phyloP scores from a whole-genome alignment of 2,329 filamentous ascomycete genomes.

The Elsinoe perseae region DNA sequence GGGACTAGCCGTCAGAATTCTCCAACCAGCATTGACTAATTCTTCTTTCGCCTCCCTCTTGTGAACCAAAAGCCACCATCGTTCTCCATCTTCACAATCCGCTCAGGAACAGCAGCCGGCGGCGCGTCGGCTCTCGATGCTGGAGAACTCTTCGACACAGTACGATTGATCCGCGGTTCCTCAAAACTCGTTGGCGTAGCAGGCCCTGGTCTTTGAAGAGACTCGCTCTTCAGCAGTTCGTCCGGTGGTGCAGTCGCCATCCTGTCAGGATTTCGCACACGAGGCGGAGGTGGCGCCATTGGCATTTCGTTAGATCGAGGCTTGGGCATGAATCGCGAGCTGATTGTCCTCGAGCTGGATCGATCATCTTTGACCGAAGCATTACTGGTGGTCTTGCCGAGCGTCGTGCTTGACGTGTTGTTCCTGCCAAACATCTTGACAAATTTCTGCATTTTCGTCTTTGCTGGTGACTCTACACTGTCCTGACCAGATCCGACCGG shows the following conservation, averaged over 20 bases:
- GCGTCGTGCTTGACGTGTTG: not conserved
- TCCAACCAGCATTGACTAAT: not conserved
- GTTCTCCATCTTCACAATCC: not conserved
- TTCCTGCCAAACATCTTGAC: not conserved
- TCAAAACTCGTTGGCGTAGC: not conserved
- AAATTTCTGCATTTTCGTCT: not conserved
- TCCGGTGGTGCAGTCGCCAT: conserved; percentile 2
- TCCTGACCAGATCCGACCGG: conserved; percentile 1
- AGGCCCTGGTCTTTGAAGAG: not conserved
- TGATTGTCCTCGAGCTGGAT: not conserved
- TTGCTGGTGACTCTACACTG: not conserved
- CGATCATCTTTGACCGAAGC: not conserved
- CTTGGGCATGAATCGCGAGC: not conserved
- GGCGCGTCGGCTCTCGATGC: not conserved
- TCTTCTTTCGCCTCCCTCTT: not conserved
- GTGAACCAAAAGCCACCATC: conserved; percentile 2
- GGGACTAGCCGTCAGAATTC: too few species aligned
- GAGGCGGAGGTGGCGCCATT: not conserved
- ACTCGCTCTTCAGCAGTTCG: not conserved
- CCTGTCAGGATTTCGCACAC: not conserved
- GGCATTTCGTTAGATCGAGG: not conserved
- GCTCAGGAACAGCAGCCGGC: not conserved
- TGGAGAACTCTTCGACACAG: not conserved
- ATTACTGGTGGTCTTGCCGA: not conserved
- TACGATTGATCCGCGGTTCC: not conserved